Evolutionary conservation across 306 rosid genomes (phyloP).

Genomic region (Hippophae gyantsensis): DNA sequence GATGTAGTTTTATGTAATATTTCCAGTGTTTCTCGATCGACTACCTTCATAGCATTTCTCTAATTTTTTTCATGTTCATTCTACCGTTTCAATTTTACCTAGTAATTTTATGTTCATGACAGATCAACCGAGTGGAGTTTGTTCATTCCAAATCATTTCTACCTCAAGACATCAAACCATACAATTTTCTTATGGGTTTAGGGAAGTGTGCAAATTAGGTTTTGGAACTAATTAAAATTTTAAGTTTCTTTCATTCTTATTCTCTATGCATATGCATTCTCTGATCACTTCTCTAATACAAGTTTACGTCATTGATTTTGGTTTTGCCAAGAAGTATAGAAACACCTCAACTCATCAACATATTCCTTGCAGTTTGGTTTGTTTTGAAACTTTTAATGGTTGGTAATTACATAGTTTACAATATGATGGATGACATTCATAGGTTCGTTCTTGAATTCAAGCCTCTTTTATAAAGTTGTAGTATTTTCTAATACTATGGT

Average conservation of each 20-base stretch:
- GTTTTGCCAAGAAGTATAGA: slow-evolving; percentile 92
- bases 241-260: no score
- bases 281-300: slow-evolving; percentile 10
- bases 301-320: slow-evolving; percentile 87
- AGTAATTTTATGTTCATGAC: slow-evolving; percentile 4
- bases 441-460: background rate
- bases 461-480: no score
- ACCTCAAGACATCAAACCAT: slow-evolving; percentile 92
- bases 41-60: slow-evolving; percentile 29
- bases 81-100: background rate
- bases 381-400: background rate
- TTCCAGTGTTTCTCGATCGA: no score
- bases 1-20: no score
- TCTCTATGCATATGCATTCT: no score
- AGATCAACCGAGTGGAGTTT: slow-evolving; percentile 50
- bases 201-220: slow-evolving; percentile 98
- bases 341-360: slow-evolving; percentile 74
- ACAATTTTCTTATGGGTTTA: slow-evolving; percentile 96
- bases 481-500: no score
- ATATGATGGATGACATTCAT: background rate
- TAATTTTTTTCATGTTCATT: slow-evolving; percentile 6
- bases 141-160: slow-evolving; percentile 62
- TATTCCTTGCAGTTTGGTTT: slow-evolving; percentile 77
- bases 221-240: slow-evolving; percentile 13
- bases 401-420: background rate